These are phyloP conservation scores for Gossypium thurberi DNA, from an alignment of 345 rosid species.

Conservation along the genomic window DNA sequence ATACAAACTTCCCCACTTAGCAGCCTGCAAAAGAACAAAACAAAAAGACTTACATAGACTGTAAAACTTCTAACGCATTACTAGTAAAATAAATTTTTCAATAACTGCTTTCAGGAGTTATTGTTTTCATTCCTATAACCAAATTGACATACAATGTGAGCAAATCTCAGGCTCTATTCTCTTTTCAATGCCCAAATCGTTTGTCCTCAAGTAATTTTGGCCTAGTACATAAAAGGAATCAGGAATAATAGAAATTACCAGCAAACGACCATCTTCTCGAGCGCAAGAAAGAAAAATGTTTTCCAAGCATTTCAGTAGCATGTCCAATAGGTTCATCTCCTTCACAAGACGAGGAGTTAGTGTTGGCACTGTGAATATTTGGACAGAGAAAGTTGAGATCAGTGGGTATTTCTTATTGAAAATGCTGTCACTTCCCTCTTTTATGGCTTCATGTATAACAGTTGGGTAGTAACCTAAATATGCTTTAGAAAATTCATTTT, in stretches of 20 bases:
- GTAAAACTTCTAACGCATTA: not conserved
- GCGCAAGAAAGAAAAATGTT: slow-evolving; percentile 59
- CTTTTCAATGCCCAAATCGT: not conserved
- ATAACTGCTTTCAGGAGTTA: not conserved
- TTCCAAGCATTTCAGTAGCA: slow-evolving; percentile 70
- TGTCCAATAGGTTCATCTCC: slow-evolving; percentile 64
- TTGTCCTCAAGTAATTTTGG: not conserved
- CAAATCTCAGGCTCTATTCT: not conserved
- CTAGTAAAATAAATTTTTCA: not conserved
- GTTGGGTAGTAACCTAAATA: slow-evolving; percentile 70
- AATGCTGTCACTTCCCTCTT: slow-evolving; percentile 40
- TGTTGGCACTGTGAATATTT: slow-evolving; percentile 92
- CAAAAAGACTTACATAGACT: slow-evolving; percentile 7
- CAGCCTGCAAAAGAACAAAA: slow-evolving; percentile 40
- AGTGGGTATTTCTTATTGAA: slow-evolving; percentile 49
- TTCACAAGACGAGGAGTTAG: slow-evolving; percentile 81
- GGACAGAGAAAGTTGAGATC: slow-evolving; percentile 78
- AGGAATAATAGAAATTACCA: slow-evolving; percentile 32
- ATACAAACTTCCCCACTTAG: slow-evolving; percentile 57
- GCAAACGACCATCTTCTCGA: slow-evolving; percentile 75
- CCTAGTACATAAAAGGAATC: not conserved
- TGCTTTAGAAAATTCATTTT: slow-evolving; percentile 76
- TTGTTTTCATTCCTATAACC: not conserved
- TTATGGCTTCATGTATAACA: slow-evolving; percentile 54
- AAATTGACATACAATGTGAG: not conserved